Evolutionary conservation across 768 basidiomycete species (phyloP).

Genomic region (Pleurotus giganteus): DNA sequence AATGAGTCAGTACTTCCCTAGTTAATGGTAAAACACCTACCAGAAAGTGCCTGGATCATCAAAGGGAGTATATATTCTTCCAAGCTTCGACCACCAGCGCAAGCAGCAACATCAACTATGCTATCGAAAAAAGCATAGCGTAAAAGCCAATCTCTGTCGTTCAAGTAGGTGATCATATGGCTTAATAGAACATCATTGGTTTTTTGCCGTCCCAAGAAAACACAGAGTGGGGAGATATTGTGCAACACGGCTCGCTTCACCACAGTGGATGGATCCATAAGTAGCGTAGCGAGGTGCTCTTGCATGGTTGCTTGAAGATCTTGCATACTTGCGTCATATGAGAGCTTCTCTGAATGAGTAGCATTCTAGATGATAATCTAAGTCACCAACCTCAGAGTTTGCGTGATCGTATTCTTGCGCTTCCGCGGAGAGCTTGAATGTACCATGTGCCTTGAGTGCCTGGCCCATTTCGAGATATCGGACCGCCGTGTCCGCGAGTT

Average conservation of each 20-base stretch:
- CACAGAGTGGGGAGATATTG: slow-evolving; percentile 85
- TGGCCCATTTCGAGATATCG: slow-evolving; percentile 93
- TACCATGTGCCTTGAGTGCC: slow-evolving; percentile 81
- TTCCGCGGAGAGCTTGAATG: slow-evolving; percentile 61
- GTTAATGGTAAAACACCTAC: slow-evolving; percentile 38
- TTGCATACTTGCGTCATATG: slow-evolving; percentile 83
- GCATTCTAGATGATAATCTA: not conserved
- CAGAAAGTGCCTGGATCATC: slow-evolving; percentile 93
- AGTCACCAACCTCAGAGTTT: slow-evolving; percentile 67
- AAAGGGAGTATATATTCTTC: slow-evolving; percentile 97
- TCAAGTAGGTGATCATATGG: slow-evolving; percentile 83
- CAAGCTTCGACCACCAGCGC: slow-evolving; percentile 85
- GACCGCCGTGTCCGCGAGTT: slow-evolving; percentile 82
- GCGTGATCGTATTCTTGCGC: slow-evolving; percentile 73
- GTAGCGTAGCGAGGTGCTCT: slow-evolving; percentile 81
- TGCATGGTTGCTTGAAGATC: slow-evolving; percentile 86
- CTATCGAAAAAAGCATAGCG: slow-evolving; percentile 93
- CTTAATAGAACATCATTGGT: slow-evolving; percentile 95
- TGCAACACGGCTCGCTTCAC: slow-evolving; percentile 90
- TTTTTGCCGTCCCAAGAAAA: slow-evolving; percentile 89
- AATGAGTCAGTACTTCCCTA: not conserved
- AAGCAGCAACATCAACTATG: slow-evolving; percentile 93
- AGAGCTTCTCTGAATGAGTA: slow-evolving; percentile 51
- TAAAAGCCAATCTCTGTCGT: slow-evolving; percentile 91
- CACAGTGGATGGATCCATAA: slow-evolving; percentile 84